Evolutionary conservation across 176 grass and related monocot species (phyloP).

Genomic region (Coix lacrymajobi): DNA sequence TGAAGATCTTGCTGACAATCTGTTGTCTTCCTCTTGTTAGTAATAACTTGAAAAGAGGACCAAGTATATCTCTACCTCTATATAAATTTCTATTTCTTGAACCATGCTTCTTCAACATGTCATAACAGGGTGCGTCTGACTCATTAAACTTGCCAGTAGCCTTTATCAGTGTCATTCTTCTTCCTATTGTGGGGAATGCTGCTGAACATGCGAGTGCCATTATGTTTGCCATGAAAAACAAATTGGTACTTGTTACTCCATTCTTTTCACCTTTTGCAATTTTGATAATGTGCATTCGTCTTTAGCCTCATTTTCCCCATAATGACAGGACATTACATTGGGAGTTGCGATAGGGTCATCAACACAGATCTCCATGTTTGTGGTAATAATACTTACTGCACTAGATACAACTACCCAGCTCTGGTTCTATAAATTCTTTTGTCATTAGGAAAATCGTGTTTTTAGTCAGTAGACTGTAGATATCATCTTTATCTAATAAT

Average conservation of each 20-base stretch:
- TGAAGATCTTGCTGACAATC: conserved; percentile 13
- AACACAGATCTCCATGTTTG: conserved; percentile 99
- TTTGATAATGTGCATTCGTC: conserved; percentile 8
- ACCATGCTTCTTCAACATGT: conserved; percentile 28
- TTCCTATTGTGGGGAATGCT: conserved; percentile 97
- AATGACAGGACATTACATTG: conserved; percentile 79
- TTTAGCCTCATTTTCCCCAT: conserved; percentile 26
- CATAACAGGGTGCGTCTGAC: conserved; percentile 85
- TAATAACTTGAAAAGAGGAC: background rate
- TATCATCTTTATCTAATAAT: background rate
- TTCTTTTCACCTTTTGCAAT: conserved; percentile 3
- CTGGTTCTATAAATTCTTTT: conserved; percentile 15
- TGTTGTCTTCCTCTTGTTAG: background rate
- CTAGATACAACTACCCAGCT: background rate
- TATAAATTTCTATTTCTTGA: background rate
- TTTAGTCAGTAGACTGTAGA: background rate
- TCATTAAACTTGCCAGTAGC: conserved; percentile 86
- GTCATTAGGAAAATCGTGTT: background rate
- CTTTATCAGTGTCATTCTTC: conserved; percentile 99
- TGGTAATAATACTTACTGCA: conserved; percentile 46
- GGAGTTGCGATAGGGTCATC: conserved; percentile 98
- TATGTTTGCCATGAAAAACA: conserved; percentile 99
- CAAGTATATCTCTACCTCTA: background rate
- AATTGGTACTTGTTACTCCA: conserved; percentile 56
- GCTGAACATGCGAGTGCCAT: conserved; percentile 98